Base-by-base conservation (phyloP, 139 green algal genomes). In the Tetraselmis striata region DNA sequence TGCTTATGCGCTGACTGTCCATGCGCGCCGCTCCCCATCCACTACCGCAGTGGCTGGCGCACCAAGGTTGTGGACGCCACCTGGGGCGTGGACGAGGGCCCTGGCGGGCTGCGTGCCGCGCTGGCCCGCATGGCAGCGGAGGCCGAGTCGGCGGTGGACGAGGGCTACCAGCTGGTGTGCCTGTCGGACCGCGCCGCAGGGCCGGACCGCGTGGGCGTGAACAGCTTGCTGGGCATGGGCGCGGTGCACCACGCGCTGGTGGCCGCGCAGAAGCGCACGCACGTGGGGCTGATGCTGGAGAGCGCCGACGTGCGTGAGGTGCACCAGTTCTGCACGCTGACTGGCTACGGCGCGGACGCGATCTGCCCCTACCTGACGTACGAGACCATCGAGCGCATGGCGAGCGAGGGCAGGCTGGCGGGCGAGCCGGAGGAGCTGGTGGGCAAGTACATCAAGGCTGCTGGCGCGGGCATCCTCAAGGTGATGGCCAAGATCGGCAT, bases 401-500 rank as follows among this genome's bases (percentile, higher is more conserved):
- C 11, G 11, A 58, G 22, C 18, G 93, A 97, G 30, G 92, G 92
- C 32, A 92, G 92, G 87, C 88, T 96, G 79, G 86, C 88, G 2
- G 82, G 85, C 45, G 76, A 58, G 79, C 85, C 85, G 11, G 84
- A 92, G 11, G 83, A 92, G 28, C 80, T 98, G 2, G 85, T 90
- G 28, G 76, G 90, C 23, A 89, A 89, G 23, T 98, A 95, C 88
- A 94, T 97, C 83, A 93, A 97, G 85, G 93, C 91, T 26, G 82
- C 91, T 30, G 85, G 85, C 59, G 83, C 89, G 11, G 90, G 88
- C 82, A 86, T 91, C 32, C 90, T 93, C 59, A 92, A 92, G 87
- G 90, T 97, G 81, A 95, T 98, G 89, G 90, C 94, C 76, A 98
- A 98, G 89, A 98, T 98, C 95, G 95, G 95, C 80, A 98, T 98